Evolutionary conservation across 768 basidiomycete species (phyloP).

Genomic region (Amanita molliuscula): DNA sequence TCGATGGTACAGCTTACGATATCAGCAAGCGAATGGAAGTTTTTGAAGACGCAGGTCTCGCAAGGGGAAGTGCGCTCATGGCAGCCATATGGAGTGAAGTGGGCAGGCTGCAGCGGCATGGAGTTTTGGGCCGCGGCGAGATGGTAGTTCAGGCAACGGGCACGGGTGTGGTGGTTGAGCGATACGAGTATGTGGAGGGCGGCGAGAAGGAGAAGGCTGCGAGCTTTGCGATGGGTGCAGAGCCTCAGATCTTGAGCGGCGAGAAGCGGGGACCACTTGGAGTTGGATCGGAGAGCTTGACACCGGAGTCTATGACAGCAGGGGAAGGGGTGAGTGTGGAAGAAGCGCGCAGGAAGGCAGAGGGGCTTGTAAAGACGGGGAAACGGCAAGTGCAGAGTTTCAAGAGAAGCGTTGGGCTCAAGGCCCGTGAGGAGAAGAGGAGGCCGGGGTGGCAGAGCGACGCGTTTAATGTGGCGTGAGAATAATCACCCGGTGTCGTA

Average conservation of each 20-base stretch:
- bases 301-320: conserved; percentile 20
- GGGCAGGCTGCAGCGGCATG: conserved; percentile 39
- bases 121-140: conserved; percentile 21
- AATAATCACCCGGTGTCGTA: neutral
- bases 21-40: conserved; percentile 46
- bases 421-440: conserved; percentile 26
- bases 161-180: conserved; percentile 52
- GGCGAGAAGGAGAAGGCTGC: conserved; percentile 16
- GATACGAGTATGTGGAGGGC: conserved; percentile 18
- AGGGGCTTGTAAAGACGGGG: conserved; percentile 15
- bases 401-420: conserved; percentile 30
- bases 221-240: conserved; percentile 56
- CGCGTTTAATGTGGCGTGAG: conserved; percentile 28
- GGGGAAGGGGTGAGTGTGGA: conserved; percentile 18
- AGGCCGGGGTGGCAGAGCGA: conserved; percentile 37
- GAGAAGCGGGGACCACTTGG: conserved; percentile 62
- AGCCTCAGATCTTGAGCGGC: conserved; percentile 62
- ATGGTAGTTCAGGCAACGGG: conserved; percentile 47
- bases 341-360: conserved; percentile 5
- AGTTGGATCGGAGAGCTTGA: conserved; percentile 32
- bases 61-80: conserved; percentile 35
- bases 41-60: conserved; percentile 53
- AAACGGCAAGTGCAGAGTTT: conserved; percentile 30
- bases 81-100: conserved; percentile 64
- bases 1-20: conserved; percentile 52